Evolutionary conservation across 495 filamentous ascomycete genomes (phyloP).

Genomic region (Penicillium goetzii): DNA sequence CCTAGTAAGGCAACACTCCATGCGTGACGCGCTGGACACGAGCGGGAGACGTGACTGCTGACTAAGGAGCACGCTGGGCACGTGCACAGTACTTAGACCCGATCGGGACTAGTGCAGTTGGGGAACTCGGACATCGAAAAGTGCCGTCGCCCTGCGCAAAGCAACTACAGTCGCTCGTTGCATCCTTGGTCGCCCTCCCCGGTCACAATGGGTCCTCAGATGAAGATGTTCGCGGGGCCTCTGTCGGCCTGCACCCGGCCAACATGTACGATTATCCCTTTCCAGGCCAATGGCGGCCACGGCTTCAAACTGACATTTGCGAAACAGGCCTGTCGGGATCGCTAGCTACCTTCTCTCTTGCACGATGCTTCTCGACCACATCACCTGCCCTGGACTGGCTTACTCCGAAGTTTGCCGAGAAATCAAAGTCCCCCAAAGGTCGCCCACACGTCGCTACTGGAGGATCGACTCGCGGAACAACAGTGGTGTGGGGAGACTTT

Average conservation of each 20-base stretch:
- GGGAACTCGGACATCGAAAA: constrained; percentile 36
- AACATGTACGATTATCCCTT: constrained; percentile 34
- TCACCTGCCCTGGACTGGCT: constrained; percentile 72
- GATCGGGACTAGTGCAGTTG: constrained; percentile 26
- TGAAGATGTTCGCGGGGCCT: constrained; percentile 44
- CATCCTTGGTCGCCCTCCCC: constrained; percentile 20
- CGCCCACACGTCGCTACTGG: constrained; percentile 86
- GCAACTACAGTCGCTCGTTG: constrained; percentile 19
- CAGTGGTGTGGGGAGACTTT: constrained; percentile 95
- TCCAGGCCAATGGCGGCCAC: constrained; percentile 10
- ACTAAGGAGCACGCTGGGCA: constrained; percentile 37
- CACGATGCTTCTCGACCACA: constrained; percentile 75
- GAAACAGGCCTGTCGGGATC: constrained; percentile 38
- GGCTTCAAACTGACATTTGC: constrained; percentile 29
- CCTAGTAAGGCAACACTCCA: constrained; percentile 4
- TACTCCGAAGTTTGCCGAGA: constrained; percentile 72
- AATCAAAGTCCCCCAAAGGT: constrained; percentile 87
- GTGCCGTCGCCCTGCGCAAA: constrained; percentile 29
- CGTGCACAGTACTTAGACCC: constrained; percentile 31
- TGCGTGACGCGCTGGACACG: constrained; percentile 35
- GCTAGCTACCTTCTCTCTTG: constrained; percentile 39
- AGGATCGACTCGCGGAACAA: constrained; percentile 88
- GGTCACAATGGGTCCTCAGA: constrained; percentile 43
- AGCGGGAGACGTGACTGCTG: constrained; percentile 42
- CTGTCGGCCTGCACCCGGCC: constrained; percentile 43